Percentiles rank a stretch among this genome's conserved stretches.
Evolutionary conservation across 129 eudicot genomes (phyloP).

Genomic region (Flaveria linearis): DNA sequence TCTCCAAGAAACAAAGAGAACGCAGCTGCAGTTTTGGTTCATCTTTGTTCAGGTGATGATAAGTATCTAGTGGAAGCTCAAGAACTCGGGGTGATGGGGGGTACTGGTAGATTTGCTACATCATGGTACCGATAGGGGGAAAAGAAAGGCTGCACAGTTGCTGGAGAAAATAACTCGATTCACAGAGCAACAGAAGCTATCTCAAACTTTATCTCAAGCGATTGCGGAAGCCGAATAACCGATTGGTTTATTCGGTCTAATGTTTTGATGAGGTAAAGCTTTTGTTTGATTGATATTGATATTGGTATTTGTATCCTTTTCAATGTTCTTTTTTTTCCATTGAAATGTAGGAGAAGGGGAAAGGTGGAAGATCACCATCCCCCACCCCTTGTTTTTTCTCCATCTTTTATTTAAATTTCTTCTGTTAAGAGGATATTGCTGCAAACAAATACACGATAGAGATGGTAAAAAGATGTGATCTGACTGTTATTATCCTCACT

Average conservation of each 20-base stretch:
- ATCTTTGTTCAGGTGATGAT: conserved; percentile 69
- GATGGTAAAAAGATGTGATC: conserved; percentile 9
- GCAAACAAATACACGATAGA: conserved; percentile 21
- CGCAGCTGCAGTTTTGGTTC: conserved; percentile 87
- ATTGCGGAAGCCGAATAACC: conserved; percentile 14
- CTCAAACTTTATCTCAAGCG: conserved; percentile 40
- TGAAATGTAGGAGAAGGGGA: conserved; percentile 36
- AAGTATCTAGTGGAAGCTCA: conserved; percentile 63
- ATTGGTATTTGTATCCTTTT: conserved; percentile 20
- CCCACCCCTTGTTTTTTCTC: conserved; percentile 27
- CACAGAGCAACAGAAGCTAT: conserved; percentile 61
- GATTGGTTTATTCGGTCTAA: neutral
- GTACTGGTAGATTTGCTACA: conserved; percentile 54
- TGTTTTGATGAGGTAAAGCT: conserved; percentile 10
- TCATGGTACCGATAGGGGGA: conserved; percentile 86
- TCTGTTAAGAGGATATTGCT: conserved; percentile 27
- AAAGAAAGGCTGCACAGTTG: conserved; percentile 74
- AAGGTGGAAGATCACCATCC: conserved; percentile 62
- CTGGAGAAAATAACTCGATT: conserved; percentile 71
- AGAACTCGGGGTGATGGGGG: conserved; percentile 60
- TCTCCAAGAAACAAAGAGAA: conserved; percentile 91
- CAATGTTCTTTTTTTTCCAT: conserved; percentile 27
- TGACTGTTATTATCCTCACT: conserved; percentile 48
- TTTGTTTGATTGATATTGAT: conserved; percentile 22
- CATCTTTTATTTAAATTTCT: conserved; percentile 22